Evolutionary conservation across 441 rosid species (phyloP), one percentile per base, ranked within the genome.

Genomic region (Hypseocharis bilobata): DNA sequence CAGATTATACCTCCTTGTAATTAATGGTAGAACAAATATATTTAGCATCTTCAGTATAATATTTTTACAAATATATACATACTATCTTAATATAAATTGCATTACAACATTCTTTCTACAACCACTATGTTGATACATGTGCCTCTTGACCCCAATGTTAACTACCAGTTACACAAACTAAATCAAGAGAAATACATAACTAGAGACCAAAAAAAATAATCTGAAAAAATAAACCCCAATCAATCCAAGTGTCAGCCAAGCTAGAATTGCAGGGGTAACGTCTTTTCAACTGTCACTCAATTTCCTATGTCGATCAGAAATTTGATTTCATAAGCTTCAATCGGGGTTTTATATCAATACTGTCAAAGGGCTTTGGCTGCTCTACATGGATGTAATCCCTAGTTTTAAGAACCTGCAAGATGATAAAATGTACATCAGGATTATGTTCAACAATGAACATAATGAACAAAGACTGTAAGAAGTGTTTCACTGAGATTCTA

Each of bases 301-400:
- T 71, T 66, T 63, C 74, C 68, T 62, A 49, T 13, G 34, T 34
- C 11, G 67, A 79, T 85, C 74, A 91, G 84, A 94, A 94, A 69
- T 78, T 84, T 52, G 99, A 85, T 72, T 88, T 89, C 82, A 89
- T 83, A 70, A 94, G 88, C 84, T 78, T 89, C 59, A 77, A 73
- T 70, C 92, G 77, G 7, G 96, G 85, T 78, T 77, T 86, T 80
- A 94, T 74, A 62, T 51, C 64, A 66, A 94, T 85, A 75, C 74
- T 74, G 64, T 85, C 94, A 36, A 84, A 85, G 13, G 96, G 85
- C 64, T 77, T 83, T 20, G 74, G 76, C 80, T 94, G 99, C 67
- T 94, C 92, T 60, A 88, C 92, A 23, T 89, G 96, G 79, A 94
- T 78, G 80, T 83, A 91, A 72, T 94, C 98, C 78, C 78, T 91